phyloP scores from a whole-genome alignment of 441 rosid genomes.

The Populus hybrid region DNA sequence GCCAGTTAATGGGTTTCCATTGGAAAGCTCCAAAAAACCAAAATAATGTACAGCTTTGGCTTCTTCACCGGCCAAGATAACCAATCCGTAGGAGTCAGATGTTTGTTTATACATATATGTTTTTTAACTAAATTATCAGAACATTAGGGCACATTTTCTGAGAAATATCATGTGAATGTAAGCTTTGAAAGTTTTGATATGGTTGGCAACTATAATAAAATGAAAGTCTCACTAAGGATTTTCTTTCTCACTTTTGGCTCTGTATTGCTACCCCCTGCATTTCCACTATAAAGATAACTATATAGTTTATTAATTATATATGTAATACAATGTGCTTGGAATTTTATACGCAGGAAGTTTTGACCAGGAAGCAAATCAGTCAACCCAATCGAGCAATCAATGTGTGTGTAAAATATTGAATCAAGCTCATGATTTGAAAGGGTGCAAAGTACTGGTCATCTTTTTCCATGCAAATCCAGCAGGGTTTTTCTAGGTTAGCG shows the following conservation, averaged over 20 bases:
- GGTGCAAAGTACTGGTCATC: constrained; percentile 14
- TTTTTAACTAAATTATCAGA: constrained; percentile 21
- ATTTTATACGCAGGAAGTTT: neutral
- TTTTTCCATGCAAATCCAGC: constrained; percentile 16
- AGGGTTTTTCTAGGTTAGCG: constrained; percentile 15
- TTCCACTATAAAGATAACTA: neutral
- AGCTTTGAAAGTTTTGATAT: no score
- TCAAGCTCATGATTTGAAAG: constrained; percentile 32
- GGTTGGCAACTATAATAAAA: no score
- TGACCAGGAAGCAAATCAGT: neutral
- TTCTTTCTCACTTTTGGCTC: neutral
- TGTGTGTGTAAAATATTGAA: neutral
- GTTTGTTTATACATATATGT: constrained; percentile 30
- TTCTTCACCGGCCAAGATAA: constrained; percentile 49
- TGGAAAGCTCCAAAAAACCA: constrained; percentile 22
- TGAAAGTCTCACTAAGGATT: neutral
- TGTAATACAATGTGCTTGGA: neutral
- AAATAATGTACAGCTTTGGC: constrained; percentile 10
- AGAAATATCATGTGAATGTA: constrained; percentile 38
- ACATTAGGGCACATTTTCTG: constrained; percentile 33
- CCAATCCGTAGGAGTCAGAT: constrained; percentile 60
- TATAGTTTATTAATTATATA: no score
- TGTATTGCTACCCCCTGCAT: neutral
- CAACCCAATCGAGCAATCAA: neutral
- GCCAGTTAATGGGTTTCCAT: constrained; percentile 22